A percentile compares a stretch with the other conserved stretches of the same genome.
These are phyloP conservation scores for Articulospora tetracladia DNA, from an alignment of 495 filamentous ascomycete genomes.

Conservation along the genomic window DNA sequence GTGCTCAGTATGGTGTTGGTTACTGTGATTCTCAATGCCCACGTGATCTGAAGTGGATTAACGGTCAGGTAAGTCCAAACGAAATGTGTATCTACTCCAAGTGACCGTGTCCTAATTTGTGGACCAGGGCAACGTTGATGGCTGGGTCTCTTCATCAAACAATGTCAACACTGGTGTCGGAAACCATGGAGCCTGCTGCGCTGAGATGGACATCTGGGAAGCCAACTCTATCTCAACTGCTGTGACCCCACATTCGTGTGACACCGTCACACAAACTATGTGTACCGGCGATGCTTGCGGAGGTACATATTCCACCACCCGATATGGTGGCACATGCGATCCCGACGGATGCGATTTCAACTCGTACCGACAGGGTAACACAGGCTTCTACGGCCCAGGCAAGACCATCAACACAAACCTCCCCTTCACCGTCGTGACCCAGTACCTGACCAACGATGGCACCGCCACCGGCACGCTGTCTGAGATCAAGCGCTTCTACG, in stretches of 20 bases:
- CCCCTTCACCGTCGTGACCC: conserved; percentile 64
- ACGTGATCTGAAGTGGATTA: conserved; percentile 61
- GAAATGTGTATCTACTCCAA: background rate
- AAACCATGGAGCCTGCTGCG: conserved; percentile 59
- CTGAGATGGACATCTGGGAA: conserved; percentile 71
- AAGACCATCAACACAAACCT: conserved; percentile 55
- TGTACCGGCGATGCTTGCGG: conserved; percentile 50
- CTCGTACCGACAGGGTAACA: conserved; percentile 58
- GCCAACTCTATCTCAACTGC: conserved; percentile 58
- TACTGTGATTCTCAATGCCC: conserved; percentile 75
- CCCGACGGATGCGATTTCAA: conserved; percentile 76
- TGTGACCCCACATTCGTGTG: conserved; percentile 52
- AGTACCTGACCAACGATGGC: conserved; percentile 40
- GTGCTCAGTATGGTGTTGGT: conserved; percentile 65
- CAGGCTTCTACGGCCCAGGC: conserved; percentile 53
- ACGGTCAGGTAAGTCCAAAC: conserved; percentile 43
- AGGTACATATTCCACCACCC: conserved; percentile 44
- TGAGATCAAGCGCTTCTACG: conserved; percentile 63
- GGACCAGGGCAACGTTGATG: conserved; percentile 41
- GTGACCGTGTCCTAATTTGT: conserved; percentile 27
- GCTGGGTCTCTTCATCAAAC: conserved; percentile 45
- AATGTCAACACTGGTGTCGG: conserved; percentile 53
- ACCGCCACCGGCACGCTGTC: conserved; percentile 34
- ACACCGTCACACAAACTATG: conserved; percentile 30
- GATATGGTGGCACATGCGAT: conserved; percentile 56